Base-by-base conservation (phyloP, 441 rosid species). In the Bocquillonia castaneifolia region DNA sequence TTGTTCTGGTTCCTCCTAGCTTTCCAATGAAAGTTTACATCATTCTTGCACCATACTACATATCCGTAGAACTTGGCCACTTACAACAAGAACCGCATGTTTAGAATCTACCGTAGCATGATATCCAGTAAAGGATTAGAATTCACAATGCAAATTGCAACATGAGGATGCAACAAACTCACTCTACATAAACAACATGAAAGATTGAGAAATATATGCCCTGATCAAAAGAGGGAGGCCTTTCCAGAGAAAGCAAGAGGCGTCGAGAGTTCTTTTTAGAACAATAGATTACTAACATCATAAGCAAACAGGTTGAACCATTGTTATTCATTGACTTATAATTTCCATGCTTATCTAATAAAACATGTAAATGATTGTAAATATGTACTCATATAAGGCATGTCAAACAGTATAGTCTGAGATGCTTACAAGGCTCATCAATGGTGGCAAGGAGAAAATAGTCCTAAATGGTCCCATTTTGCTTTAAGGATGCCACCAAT, bases 401-500 rank as follows among this genome's bases (percentile, higher is more conserved):
- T 28, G 31, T 29, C 22, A 6, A 47, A 48, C 12, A 7, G 31
- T 45, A 63, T 28, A 67, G 20, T 25, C 22, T 34, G 55, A 31
- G 60, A 76, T 70, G 72, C 90, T 79, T 82, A 92, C 98, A 78
- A 92, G 92, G 78, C 74, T 86, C 98, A 95, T 86, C 72, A 90
- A 74, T 70, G 99, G 97, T 18, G 99, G 99, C 87, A 95, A 78
- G 69, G 88, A 90, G 80, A 95, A 90, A 68, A 70, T 77, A 10
- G 93, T 81, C 78, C 94, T 90, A 81, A 87, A 76, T 95, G 96
- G 82, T 95, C 92, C 98, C 99, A 92, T 7, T 82, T 81, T 59
- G 80, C 90, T n/a, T 85, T 83, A 63, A 95, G 79, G 64, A 91
- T 83, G 72, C 73, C 77, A 51, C 78, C 63, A 65, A 88, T 73